Conservation (phyloP, 352 stramenopile genomes). For the Phytopythium helicoides region DNA sequence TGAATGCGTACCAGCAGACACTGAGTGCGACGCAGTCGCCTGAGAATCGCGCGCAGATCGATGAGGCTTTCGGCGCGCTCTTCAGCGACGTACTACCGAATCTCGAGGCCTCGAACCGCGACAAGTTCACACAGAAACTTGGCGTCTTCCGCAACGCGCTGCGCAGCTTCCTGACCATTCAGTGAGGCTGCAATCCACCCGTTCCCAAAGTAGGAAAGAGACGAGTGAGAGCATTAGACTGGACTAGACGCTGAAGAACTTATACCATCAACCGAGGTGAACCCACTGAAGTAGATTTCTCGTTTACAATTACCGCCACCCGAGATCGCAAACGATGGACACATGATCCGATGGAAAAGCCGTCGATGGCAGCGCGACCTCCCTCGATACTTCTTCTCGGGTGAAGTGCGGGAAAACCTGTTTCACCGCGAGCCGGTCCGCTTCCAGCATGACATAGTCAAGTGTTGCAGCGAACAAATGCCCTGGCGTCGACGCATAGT, state of each 20-base stretch:
- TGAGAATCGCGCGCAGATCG: constrained; percentile 92
- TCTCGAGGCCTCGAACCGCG: constrained; percentile 96
- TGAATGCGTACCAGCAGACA: constrained; percentile 95
- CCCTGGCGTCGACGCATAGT: constrained; percentile 39
- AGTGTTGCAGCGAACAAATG: constrained; percentile 57
- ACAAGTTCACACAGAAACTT: constrained; percentile 98
- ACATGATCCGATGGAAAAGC: constrained; percentile 79
- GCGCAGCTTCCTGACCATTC: constrained; percentile 92
- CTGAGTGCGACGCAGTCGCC: constrained; percentile 92
- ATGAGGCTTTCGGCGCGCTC: constrained; percentile 96
- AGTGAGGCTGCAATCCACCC: constrained; percentile 35
- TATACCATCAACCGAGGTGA: no score
- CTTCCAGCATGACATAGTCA: constrained; percentile 68
- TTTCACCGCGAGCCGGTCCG: constrained; percentile 26
- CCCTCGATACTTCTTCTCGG: constrained; percentile 44
- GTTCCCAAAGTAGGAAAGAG: constrained; percentile 1
- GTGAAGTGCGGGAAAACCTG: constrained; percentile 67
- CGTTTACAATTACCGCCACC: constrained; percentile 20
- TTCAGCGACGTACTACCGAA: constrained; percentile 94
- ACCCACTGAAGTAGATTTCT: no score
- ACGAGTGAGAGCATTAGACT: constrained; percentile 5
- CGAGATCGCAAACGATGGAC: constrained; percentile 71
- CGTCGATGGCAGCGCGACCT: constrained; percentile 67
- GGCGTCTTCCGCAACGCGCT: constrained; percentile 96
- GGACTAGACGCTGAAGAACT: no score